Evolutionary conservation across 2,329 filamentous ascomycete species (phyloP), one percentile per base, ranked within the genome.

Genomic region (Zasmidium angulare): DNA sequence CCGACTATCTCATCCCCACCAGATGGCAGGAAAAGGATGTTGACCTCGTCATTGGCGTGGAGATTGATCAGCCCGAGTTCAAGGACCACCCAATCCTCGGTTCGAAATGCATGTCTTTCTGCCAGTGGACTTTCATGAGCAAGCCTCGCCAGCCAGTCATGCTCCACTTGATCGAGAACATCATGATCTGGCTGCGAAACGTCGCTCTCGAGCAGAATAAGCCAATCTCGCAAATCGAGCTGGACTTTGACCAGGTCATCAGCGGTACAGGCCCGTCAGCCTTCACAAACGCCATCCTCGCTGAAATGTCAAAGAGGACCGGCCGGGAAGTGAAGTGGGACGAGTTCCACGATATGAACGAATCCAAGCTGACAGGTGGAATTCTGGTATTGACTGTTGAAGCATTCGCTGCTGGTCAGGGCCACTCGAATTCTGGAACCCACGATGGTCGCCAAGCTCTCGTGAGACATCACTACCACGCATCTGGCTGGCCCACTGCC

Each of bases 401-500:
- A 72, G 87, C 87, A 0, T 90, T 90, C 65, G 88, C 87, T 14
- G 88, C 87, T 0, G 87, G 87, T 12, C 87, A 90, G 71, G 88
- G 88, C 12, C 88, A 90, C 72, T 90, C 87, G 0, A 84, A 90
- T 69, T 89, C 86, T 0, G 87, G 87, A 14, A 89, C 87, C 67
- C 88, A 90, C 72, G 82, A 87, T 53, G 81, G 86, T 1, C 79
- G 86, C 53, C 81, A 81, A 20, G 88, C 88, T 1, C 77, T 90
- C 1, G 87, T 90, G 22, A 88, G 86, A 72, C 88, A 91, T 70
- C 87, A 90, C 72, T 91, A 89, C 68, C 88, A 90, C 71, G 88
- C 88, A 0, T 90, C 87, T 1, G 83, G 85, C 60, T 90, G 88
- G 88, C 88, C 87, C 1, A 83, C 81, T 54, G 78, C 79, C 2